Percentiles rank a stretch among this genome's conserved stretches.
phyloP scores from a whole-genome alignment of 305 asterid genomes.

The Solanum hybrid region DNA sequence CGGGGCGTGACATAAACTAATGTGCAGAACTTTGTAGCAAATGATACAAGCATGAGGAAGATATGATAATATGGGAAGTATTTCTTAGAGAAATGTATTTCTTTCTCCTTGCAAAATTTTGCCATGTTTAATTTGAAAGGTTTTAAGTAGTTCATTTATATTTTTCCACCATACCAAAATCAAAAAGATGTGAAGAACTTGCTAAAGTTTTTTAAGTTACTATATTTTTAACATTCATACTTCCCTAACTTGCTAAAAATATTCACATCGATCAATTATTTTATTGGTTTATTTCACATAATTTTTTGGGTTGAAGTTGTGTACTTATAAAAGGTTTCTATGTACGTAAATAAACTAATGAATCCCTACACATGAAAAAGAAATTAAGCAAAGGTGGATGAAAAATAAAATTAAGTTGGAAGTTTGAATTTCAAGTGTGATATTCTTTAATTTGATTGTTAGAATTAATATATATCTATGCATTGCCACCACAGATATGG shows the following conservation, averaged over 20 bases:
- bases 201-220: not conserved
- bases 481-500: no score
- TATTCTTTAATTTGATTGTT: no score
- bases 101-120: not conserved
- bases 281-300: not conserved
- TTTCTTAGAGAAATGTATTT: not conserved
- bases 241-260: not conserved
- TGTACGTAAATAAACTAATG: not conserved
- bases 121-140: not conserved
- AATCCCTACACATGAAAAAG: not conserved
- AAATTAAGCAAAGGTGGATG: no score
- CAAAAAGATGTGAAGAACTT: not conserved
- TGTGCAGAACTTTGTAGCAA: not conserved
- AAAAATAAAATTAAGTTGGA: no score
- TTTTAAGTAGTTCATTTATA: not conserved
- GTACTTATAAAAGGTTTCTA: not conserved
- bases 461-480: no score
- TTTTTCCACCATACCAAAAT: not conserved
- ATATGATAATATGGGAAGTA: not conserved
- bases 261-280: not conserved
- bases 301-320: not conserved
- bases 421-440: no score
- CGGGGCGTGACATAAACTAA: not conserved
- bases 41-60: not conserved
- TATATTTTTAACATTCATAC: not conserved